phyloP scores from a whole-genome alignment of 202 grass and related monocot genomes.

The Brachypodium distachyon region DNA sequence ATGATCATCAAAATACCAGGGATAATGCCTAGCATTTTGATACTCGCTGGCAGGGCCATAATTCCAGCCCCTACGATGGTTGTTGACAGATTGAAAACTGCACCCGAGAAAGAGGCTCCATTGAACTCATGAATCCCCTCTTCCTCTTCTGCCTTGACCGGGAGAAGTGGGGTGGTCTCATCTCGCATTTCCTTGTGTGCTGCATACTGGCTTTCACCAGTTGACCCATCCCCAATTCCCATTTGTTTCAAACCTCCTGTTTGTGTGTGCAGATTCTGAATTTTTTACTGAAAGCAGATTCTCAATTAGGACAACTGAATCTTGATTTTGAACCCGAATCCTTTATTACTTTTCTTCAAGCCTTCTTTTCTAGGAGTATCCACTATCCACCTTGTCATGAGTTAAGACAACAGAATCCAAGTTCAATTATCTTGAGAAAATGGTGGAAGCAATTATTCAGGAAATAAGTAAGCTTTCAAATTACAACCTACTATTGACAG shows the following conservation, averaged over 20 bases:
- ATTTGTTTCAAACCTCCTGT: conserved; percentile 29
- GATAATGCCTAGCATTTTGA: conserved; percentile 87
- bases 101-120: conserved; percentile 83
- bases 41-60: conserved; percentile 83
- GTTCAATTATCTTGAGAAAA: neutral
- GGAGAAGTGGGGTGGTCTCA: conserved; percentile 39
- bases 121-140: conserved; percentile 43
- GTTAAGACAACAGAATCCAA: neutral
- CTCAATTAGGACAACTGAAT: neutral
- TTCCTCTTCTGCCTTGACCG: conserved; percentile 33
- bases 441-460: neutral
- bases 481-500: neutral
- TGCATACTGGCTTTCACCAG: neutral
- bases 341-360: neutral
- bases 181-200: conserved; percentile 25
- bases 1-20: conserved; percentile 81
- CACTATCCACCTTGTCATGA: neutral
- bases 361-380: neutral
- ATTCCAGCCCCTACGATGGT: conserved; percentile 90
- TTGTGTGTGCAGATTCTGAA: neutral
- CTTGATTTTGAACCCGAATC: neutral
- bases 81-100: conserved; percentile 89
- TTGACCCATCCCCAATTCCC: conserved; percentile 26
- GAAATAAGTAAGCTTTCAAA: neutral
- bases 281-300: too few species aligned